Evolutionary conservation across 2,329 filamentous ascomycete species (phyloP).

Genomic region (Pseudocercospora ulei): DNA sequence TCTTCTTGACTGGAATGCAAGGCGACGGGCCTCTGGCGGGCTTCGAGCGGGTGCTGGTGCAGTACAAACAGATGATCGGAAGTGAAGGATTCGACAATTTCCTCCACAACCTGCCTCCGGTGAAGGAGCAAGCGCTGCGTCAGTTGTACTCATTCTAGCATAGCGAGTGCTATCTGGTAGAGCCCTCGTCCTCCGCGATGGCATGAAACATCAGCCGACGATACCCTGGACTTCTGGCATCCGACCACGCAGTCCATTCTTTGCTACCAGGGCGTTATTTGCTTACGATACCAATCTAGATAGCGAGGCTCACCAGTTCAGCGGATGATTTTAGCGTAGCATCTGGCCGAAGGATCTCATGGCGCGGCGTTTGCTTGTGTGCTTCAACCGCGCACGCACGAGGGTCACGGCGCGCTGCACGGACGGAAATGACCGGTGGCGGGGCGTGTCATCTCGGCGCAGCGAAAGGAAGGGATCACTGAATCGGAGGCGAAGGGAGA

Average conservation of each 20-base stretch:
- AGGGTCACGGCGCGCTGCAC: too few species aligned
- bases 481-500: too few species aligned
- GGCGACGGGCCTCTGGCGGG: constrained; percentile 54
- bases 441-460: too few species aligned
- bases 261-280: constrained; percentile 15
- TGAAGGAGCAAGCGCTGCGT: constrained; percentile 39
- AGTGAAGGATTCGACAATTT: constrained; percentile 45
- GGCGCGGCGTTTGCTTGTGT: constrained; percentile 18
- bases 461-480: too few species aligned
- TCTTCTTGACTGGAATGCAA: constrained; percentile 52
- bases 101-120: constrained; percentile 40
- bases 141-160: constrained; percentile 38
- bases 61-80: constrained; percentile 48
- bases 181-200: constrained; percentile 6
- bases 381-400: constrained; percentile 8
- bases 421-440: too few species aligned
- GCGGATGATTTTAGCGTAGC: constrained; percentile 32
- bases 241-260: constrained; percentile 4
- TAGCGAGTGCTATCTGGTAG: constrained; percentile 19
- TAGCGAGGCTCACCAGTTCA: constrained; percentile 23
- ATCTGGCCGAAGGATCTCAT: constrained; percentile 30
- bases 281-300: constrained; percentile 26
- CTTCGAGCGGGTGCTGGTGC: constrained; percentile 54
- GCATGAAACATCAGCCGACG: background rate
- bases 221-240: too few species aligned